Base-by-base conservation (phyloP, 192 early-diverging fungal genomes). In the Coemansia erecta region DNA sequence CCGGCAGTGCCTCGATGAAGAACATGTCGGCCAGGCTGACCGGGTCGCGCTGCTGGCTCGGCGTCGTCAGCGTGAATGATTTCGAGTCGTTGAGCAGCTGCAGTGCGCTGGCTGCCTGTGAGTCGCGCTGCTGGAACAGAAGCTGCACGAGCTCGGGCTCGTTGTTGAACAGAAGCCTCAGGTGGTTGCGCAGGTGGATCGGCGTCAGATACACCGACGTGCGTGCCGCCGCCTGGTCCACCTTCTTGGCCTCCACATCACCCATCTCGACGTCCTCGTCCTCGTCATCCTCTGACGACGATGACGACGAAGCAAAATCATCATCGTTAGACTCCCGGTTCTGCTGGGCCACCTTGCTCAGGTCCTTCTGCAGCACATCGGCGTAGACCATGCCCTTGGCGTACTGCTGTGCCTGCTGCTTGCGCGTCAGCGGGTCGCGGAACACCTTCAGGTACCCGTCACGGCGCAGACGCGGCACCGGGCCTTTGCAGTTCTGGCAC, bases 1-100 rank as follows among this genome's bases (percentile, higher is more conserved):
- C 96, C 0, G 94, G 85, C 17, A 99, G 79, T 18, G 85, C 86
- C 33, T 98, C 91, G 49, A 97, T 73, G 81, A 99, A 99, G 76
- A 97, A 99, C 73, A 95, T 94, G 68, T 91, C 82, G 12, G 86
- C 84, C 21, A 79, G 69, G 19, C 74, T 83, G 1, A 64, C 73
- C 39, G 80, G 82, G 53, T 74, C 69, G 15, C 77, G 71, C 55
- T 62, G 43, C 11, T 81, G 58, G 58, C 66, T 50, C 44, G 61
- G 57, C 19, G 56, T 56, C 8, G 77, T 80, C 54, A 73, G 71
- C 28, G 70, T 80, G 37, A 37, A 47, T 9, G 45, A 7, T 1
- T 24, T 19, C n/a, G 23, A 14, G 14, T 48, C 57, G 52, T 57
- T 56, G 39, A 74, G 57, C 9, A 53, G 41, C n/a, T 58, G 60